Base-by-base conservation (phyloP, 202 grass and related monocot genomes). In the Hordeum pubiflorum region DNA sequence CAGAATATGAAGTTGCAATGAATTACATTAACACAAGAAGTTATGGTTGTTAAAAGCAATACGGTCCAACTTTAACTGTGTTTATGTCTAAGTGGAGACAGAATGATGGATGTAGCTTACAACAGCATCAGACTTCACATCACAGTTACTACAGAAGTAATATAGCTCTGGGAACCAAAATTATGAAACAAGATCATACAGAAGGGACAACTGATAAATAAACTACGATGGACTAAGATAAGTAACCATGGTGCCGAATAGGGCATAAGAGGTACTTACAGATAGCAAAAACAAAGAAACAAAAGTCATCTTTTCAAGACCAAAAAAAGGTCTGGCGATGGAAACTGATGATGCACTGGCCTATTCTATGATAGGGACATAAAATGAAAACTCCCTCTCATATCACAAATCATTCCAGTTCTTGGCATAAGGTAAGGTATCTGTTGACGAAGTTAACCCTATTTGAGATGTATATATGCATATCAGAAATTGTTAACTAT, bases 1-100 rank as follows among this genome's bases (percentile, higher is more conserved):
- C 24, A 77, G 41, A 74, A 84, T 60, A 80, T 72, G 10, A 90
- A 79, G 29, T 58, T 66, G 48, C 52, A 78, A 62, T 1, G 33
- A 69, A 79, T 73, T 68, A 52, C 32, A 43, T 14, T 65, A 20
- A 57, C 72, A 76, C 14, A 3, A 56, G 22, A 27, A 75, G 21
- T 64, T 59, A 23, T 70, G 21, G 12, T 52, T 82, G 17, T 52
- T 74, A 79, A 27, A 74, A 85, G 67, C 15, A 29, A 68, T 34
- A 52, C 18, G 36, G 48, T 83, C 46, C 61, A 58, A 15, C 52
- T 82, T 67, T 23, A 59, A 17, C 41, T 65, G 72, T 2, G 24
- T 66, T 81, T 63, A 71, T 73, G 58, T 81, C 26, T 46, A 77
- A 72, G 72, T 46, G 29, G 44, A 76, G 77, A 65, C 36, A 58